phyloP scores from a whole-genome alignment of 1,284 basidiomycete genomes.

The Microbotryum intermedium region DNA sequence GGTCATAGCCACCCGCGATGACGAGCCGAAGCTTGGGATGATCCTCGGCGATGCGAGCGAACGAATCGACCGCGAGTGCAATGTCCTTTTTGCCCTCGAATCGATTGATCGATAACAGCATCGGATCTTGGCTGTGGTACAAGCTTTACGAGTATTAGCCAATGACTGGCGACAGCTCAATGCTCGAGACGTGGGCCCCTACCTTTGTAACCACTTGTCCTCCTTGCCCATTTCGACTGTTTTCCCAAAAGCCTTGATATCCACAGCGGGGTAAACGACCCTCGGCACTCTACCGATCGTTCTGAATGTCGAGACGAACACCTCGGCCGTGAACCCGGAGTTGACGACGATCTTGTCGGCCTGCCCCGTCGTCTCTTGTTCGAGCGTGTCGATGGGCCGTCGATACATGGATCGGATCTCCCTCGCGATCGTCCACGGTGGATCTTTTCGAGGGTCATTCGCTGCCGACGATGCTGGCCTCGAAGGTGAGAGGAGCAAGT shows the following conservation, averaged over 20 bases:
- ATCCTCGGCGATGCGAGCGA: conserved; percentile 44
- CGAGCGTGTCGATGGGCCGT: conserved; percentile 78
- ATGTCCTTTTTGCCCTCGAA: conserved; percentile 95
- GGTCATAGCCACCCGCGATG: conserved; percentile 63
- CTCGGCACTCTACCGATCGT: conserved; percentile 56
- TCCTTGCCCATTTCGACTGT: background rate
- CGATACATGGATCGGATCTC: conserved; percentile 61
- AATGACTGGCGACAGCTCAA: background rate
- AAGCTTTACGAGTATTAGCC: background rate
- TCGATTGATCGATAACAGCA: conserved; percentile 81
- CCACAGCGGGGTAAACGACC: conserved; percentile 65
- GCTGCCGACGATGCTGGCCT: background rate
- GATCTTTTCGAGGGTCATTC: background rate
- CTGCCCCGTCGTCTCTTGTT: conserved; percentile 86
- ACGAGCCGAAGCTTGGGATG: conserved; percentile 50
- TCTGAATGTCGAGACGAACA: conserved; percentile 69
- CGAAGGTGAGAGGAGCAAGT: conserved; percentile 61
- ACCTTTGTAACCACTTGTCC: conserved; percentile 23
- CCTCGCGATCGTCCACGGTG: background rate
- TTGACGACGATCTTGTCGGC: conserved; percentile 87
- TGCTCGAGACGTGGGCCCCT: background rate
- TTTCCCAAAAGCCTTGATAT: conserved; percentile 11
- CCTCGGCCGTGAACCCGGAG: conserved; percentile 74
- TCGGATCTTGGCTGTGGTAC: conserved; percentile 56
- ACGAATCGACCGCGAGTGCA: conserved; percentile 69